Percentiles rank a stretch among this genome's conserved stretches.
Conservation (phyloP, 2,329 filamentous ascomycete species). For the Cytospora leucostoma region DNA sequence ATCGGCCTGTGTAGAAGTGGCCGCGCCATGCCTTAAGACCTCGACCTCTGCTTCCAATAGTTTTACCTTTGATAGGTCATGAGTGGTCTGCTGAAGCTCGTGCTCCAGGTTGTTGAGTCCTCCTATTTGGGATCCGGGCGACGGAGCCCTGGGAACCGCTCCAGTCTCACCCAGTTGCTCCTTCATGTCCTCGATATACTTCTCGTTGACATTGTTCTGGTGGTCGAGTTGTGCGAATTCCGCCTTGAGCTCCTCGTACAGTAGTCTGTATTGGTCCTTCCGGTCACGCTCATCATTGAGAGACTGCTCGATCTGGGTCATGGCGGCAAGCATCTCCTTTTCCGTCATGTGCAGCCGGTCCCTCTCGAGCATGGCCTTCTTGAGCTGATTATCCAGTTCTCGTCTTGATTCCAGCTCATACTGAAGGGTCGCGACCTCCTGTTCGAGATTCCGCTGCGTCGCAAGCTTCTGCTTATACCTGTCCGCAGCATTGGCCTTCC, state of each 20-base stretch:
- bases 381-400: constrained; percentile 39
- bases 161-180: constrained; percentile 54
- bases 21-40: constrained; percentile 49
- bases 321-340: constrained; percentile 36
- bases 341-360: constrained; percentile 37
- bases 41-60: constrained; percentile 64
- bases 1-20: constrained; percentile 18
- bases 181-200: constrained; percentile 59
- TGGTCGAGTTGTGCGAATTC: constrained; percentile 46
- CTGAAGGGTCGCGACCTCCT: constrained; percentile 56
- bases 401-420: constrained; percentile 52
- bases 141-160: constrained; percentile 21
- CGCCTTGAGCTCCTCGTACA: constrained; percentile 40
- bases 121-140: constrained; percentile 14
- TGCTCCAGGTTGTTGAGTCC: constrained; percentile 54
- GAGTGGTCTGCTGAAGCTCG: constrained; percentile 55
- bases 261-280: constrained; percentile 33
- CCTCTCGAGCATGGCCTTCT: constrained; percentile 32
- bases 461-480: constrained; percentile 65
- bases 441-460: constrained; percentile 55
- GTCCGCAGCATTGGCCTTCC: constrained; percentile 64
- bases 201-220: constrained; percentile 51
- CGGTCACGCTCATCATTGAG: constrained; percentile 33
- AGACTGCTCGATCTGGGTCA: constrained; percentile 30
- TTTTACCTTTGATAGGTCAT: constrained; percentile 30